Base-by-base conservation (phyloP, 306 rosid species). In the Hylodesmum podocarpum region DNA sequence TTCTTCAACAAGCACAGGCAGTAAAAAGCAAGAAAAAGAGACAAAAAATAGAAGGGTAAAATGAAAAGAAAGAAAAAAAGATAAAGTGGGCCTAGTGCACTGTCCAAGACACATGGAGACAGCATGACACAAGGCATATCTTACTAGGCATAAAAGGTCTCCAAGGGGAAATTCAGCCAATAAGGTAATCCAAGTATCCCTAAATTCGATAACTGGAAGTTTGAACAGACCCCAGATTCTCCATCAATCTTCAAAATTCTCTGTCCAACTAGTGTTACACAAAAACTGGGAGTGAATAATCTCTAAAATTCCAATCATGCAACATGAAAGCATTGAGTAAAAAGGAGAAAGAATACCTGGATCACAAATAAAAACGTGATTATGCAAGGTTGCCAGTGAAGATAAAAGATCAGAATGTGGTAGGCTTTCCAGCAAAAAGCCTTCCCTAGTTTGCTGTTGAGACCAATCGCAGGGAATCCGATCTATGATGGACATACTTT, bases 161-260 rank as follows among this genome's bases (percentile, higher is more conserved):
- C 98, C 57, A 77, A 55, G 40, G 88, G 89, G 66, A 76, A 74
- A 69, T 77, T 61, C 83, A 90, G 49, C 98, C 98, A 92, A 79
- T 92, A 92, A 53, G 97, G 98, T 59, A 95, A 78, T 75, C 97
- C 96, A 72, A 95, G 97, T 75, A 83, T 73, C 67, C 89, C 91
- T 64, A 95, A 88, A 73, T 95, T 92, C 41, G 96, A 95, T 73
- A 95, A 81, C 61, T 72, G 84, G 73, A 90, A 73, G 78, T 82
- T 81, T 40, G 90, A 90, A 81, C 72, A 28, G 28, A 67, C 82
- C 67, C 87, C 80, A 34, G 92, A 84, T 54, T 85, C 88, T 76
- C 43, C 74, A 85, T 81, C 39, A 68, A 85, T 73, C 86, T 90
- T 95, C 88, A 88, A 66, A 87, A 95, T 78, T 80, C 87, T 90